Evolutionary conservation across 1,139 yeast genomes (phyloP).

Genomic region (Wickerhamomyces sp.): DNA sequence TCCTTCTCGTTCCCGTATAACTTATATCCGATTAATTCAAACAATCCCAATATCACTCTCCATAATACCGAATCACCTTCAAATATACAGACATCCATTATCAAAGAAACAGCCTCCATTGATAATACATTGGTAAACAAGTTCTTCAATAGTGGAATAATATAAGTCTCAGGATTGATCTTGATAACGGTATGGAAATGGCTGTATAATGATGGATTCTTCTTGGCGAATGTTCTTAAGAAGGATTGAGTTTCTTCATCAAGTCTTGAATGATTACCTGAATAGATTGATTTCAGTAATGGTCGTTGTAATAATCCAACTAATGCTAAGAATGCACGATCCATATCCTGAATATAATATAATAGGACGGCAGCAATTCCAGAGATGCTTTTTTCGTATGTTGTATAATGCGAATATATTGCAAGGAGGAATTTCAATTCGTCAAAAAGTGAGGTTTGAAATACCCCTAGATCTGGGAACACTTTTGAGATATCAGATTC

Average conservation of each 20-base stretch:
- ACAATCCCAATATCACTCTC: constrained; percentile 43
- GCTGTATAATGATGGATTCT: constrained; percentile 40
- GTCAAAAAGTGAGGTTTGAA: constrained; percentile 35
- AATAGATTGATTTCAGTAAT: constrained; percentile 27
- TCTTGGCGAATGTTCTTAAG: constrained; percentile 39
- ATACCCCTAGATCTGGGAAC: constrained; percentile 42
- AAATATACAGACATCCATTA: constrained; percentile 56
- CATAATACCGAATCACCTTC: constrained; percentile 52
- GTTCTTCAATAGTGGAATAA: constrained; percentile 32
- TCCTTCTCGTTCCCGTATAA: constrained; percentile 49
- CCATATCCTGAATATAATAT: constrained; percentile 31
- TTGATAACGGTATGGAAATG: constrained; percentile 42
- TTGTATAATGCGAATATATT: constrained; percentile 28
- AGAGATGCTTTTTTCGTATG: constrained; percentile 25
- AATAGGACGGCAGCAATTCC: constrained; percentile 40
- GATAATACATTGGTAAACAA: constrained; percentile 33
- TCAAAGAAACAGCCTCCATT: constrained; percentile 33
- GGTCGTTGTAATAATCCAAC: constrained; percentile 38
- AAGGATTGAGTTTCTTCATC: constrained; percentile 34
- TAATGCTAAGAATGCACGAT: constrained; percentile 41
- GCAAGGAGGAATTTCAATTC: constrained; percentile 29
- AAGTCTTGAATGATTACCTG: constrained; percentile 24
- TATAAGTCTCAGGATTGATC: constrained; percentile 32
- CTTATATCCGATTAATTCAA: constrained; percentile 44
- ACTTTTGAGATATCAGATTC: constrained; percentile 29